Evolutionary conservation across 139 green algal species (phyloP).

Genomic region (Tetradesmus lagerheimii): DNA sequence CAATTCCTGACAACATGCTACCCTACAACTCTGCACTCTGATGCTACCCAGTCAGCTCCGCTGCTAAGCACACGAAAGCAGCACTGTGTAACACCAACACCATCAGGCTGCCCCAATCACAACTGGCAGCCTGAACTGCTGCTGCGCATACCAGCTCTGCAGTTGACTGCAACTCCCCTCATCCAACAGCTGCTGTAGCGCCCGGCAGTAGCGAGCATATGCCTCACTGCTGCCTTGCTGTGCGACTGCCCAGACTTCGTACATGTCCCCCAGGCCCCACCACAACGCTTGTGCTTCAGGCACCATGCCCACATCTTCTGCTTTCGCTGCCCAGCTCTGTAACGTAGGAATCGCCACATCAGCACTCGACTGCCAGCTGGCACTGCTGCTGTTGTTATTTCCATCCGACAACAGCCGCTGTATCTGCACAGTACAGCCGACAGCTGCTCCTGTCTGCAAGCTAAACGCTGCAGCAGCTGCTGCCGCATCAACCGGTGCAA

Average conservation of each 20-base stretch:
- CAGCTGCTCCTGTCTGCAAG: background rate
- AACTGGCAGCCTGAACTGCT: conserved; percentile 41
- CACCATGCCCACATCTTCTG: background rate
- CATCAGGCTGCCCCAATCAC: conserved; percentile 31
- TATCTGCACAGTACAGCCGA: background rate
- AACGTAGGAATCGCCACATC: background rate
- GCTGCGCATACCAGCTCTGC: conserved; percentile 32
- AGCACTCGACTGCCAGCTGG: background rate
- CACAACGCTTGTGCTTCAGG: conserved; percentile 33
- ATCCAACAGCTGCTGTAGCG: conserved; percentile 8
- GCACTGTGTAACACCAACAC: background rate
- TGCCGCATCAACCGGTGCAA: conserved; percentile 33
- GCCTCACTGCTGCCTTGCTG: background rate
- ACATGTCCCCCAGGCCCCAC: conserved; percentile 28
- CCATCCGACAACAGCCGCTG: background rate
- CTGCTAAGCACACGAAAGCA: too few relatives aligned
- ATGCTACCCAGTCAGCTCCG: too few relatives aligned
- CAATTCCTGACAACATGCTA: too few relatives aligned
- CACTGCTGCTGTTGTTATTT: conserved; percentile 12
- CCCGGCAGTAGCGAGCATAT: background rate
- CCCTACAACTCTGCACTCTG: too few relatives aligned
- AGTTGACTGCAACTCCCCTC: background rate
- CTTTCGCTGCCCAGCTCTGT: background rate
- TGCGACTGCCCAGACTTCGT: conserved; percentile 7
- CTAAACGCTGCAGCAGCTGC: conserved; percentile 21